These are phyloP conservation scores for Xeromyces bisporus DNA, from an alignment of 495 filamentous ascomycete species.

Conservation along the genomic window DNA sequence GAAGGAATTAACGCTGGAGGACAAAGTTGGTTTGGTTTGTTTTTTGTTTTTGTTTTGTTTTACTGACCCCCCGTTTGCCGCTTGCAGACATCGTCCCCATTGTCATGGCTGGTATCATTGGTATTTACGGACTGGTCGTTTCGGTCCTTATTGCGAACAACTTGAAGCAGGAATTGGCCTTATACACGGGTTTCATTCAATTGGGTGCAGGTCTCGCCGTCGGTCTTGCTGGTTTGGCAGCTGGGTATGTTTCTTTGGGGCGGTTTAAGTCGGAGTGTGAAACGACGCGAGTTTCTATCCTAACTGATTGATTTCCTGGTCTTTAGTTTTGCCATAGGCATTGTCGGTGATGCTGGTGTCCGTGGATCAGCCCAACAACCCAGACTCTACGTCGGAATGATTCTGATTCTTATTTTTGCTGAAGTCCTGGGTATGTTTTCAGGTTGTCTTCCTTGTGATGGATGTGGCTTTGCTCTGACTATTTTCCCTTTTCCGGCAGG, in stretches of 20 bases:
- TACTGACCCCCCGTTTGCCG: too few species aligned
- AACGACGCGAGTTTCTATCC: not conserved
- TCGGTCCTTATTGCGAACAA: constrained; percentile 94
- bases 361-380: constrained; percentile 96
- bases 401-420: constrained; percentile 99
- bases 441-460: not conserved
- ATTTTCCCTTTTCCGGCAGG: constrained; percentile 26
- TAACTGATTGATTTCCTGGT: constrained; percentile 3
- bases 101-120: constrained; percentile 99
- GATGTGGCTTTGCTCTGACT: not conserved
- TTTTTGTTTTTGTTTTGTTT: too few species aligned
- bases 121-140: constrained; percentile 98
- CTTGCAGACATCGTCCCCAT: constrained; percentile 87
- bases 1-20: not conserved
- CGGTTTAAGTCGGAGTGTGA: not conserved
- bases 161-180: constrained; percentile 61
- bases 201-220: constrained; percentile 92
- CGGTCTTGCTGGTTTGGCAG: constrained; percentile 91
- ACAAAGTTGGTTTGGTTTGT: too few species aligned
- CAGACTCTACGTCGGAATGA: constrained; percentile 97
- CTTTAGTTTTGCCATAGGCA: constrained; percentile 82
- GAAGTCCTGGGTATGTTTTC: constrained; percentile 78
- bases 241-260: constrained; percentile 42
- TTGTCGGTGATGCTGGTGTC: constrained; percentile 98
- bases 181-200: constrained; percentile 94